Conservation (phyloP, 2,329 filamentous ascomycete genomes). For the Stromatinia cepivora region DNA sequence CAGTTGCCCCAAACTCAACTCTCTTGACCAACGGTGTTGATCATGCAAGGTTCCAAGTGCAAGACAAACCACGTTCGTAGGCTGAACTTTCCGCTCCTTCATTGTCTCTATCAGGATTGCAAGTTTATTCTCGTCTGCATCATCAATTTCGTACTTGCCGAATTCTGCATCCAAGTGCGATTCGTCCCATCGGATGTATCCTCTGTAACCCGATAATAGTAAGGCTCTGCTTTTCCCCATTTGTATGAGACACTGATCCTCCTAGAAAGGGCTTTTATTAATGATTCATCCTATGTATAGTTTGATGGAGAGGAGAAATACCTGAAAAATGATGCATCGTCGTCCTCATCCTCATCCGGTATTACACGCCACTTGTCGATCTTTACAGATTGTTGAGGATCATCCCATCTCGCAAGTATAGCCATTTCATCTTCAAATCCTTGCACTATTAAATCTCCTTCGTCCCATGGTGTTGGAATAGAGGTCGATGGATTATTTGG, state of each 20-base stretch:
- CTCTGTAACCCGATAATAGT: not conserved
- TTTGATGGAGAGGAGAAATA: not conserved
- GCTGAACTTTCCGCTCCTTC: too few relatives aligned
- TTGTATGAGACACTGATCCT: too few relatives aligned
- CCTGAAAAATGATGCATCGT: not conserved
- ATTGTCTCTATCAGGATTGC: too few relatives aligned
- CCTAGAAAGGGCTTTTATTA: too few relatives aligned
- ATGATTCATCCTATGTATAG: too few relatives aligned
- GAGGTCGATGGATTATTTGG: not conserved
- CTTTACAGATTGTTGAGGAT: not conserved
- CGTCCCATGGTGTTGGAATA: not conserved
- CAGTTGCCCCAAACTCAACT: too few relatives aligned
- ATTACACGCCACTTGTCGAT: not conserved
- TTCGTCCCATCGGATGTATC: not conserved
- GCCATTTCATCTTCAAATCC: not conserved
- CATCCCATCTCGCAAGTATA: not conserved
- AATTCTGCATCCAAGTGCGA: not conserved
- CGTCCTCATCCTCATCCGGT: too few relatives aligned
- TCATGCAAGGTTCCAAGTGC: too few relatives aligned
- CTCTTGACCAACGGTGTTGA: too few relatives aligned
- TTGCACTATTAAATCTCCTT: not conserved
- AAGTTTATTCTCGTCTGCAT: too few relatives aligned
- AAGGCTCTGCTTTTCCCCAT: too few relatives aligned
- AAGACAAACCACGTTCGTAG: too few relatives aligned
- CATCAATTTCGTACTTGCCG: not conserved